phyloP scores from a whole-genome alignment of 805 yeast species.

The Saccharomycopsis sp. region DNA sequence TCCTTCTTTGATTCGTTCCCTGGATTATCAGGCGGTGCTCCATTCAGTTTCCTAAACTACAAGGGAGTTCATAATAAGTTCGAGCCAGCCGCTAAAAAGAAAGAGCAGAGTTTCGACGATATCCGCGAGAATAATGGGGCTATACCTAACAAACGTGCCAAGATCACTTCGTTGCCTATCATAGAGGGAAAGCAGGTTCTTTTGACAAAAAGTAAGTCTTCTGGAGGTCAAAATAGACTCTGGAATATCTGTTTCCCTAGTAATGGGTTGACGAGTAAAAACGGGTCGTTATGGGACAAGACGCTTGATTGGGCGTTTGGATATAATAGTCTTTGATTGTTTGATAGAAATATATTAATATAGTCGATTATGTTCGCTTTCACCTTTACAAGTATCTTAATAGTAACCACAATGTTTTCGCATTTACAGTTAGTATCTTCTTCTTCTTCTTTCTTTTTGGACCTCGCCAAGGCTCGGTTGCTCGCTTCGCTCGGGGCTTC shows the following conservation, averaged over 20 bases:
- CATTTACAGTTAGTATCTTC: too few relatives aligned
- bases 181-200: conserved; percentile 13
- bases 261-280: background rate
- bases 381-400: too few relatives aligned
- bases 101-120: background rate
- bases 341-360: too few relatives aligned
- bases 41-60: background rate
- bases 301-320: conserved; percentile 21
- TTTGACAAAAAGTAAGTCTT: conserved; percentile 10
- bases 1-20: background rate
- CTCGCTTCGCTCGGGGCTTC: too few relatives aligned
- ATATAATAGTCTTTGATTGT: conserved; percentile 23
- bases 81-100: background rate
- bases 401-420: too few relatives aligned
- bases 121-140: background rate
- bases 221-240: conserved; percentile 7
- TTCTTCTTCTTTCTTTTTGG: too few relatives aligned
- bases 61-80: background rate
- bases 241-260: conserved; percentile 5
- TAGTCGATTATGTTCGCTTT: too few relatives aligned
- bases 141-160: background rate
- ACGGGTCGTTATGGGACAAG: conserved; percentile 3
- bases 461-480: too few relatives aligned
- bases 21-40: background rate
- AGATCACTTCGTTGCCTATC: conserved; percentile 9